Base-by-base conservation (phyloP, 805 yeast species). In the Torulaspora gathmanii region DNA sequence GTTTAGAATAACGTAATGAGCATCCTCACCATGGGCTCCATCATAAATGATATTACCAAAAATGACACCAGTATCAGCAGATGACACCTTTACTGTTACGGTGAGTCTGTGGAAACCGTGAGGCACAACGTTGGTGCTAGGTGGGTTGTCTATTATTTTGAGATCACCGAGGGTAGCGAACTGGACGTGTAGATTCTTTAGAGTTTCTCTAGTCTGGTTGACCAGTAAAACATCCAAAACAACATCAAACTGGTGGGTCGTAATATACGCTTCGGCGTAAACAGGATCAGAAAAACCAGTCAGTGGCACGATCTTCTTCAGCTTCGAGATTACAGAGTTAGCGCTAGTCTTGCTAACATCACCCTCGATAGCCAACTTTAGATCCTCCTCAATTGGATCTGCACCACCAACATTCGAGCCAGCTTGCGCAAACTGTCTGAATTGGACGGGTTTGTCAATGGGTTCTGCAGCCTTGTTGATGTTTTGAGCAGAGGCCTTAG, bases 281-380 rank as follows among this genome's bases (percentile, higher is more conserved):
- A 93, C 95, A 16, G 98, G 95, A 65, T 93, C 99, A 0, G 96
- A 86, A 68, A 89, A 93, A 13, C 99, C 99, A n/a, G 99, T 91
- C 55, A 93, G 77, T 64, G 87, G 98, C 40, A 88, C 82, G 58
- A 95, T 86, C 66, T 87, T 89, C 66, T 80, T 84, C 60, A 93
- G 76, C 68, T 87, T 84, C 1, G 96, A 88, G 5, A 86, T 72
- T 50, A 82, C 70, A 38, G 80, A 78, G 57, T 77, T 85, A 50
- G 72, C 72, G 52, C 74, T 77, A 5, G 74, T 65, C 25, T 73
- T 70, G 22, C 73, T 69, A 5, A 66, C 51, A 36, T 52, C 52
- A 29, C 68, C 68, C 6, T 61, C 61, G 4, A 77, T 64, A 4
- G 86, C 84, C 46, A 78, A 72, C 9, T 73, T 63, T 37, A 82